Evolutionary conservation across 2,329 filamentous ascomycete species (phyloP).

Genomic region (Penicillium oxalicum): DNA sequence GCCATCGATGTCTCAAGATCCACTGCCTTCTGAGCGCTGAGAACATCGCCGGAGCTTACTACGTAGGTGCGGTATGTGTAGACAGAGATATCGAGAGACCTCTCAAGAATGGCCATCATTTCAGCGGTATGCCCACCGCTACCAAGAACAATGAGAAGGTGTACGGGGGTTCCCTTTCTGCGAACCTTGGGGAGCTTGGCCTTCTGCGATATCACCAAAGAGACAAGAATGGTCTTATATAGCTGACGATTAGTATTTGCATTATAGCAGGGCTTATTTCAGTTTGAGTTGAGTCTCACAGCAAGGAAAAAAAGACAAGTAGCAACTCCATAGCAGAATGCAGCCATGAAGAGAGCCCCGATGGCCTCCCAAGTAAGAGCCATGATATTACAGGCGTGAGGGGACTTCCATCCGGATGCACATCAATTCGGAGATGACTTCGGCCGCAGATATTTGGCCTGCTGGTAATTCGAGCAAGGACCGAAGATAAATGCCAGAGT

Average conservation of each 20-base stretch:
- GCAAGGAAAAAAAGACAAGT: conserved; percentile 5
- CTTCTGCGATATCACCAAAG: conserved; percentile 28
- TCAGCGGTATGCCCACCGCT: conserved; percentile 93
- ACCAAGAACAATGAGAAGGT: conserved; percentile 77
- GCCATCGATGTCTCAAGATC: conserved; percentile 53
- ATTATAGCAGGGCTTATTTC: background rate
- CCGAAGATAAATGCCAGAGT: background rate
- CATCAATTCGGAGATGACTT: no score
- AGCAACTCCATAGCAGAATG: conserved; percentile 6
- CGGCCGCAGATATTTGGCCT: no score
- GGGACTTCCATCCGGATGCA: no score
- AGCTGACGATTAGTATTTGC: conserved; percentile 6
- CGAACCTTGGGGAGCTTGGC: conserved; percentile 26
- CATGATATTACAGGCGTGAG: conserved; percentile 12
- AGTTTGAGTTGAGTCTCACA: conserved; percentile 6
- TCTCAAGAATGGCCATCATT: conserved; percentile 78
- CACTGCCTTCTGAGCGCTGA: conserved; percentile 58
- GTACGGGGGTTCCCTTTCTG: conserved; percentile 37
- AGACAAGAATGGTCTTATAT: conserved; percentile 21
- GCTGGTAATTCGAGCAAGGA: background rate
- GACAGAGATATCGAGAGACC: conserved; percentile 43
- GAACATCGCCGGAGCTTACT: conserved; percentile 67
- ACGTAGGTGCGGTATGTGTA: conserved; percentile 72
- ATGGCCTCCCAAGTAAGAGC: conserved; percentile 4
- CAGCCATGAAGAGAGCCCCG: conserved; percentile 6